phyloP scores from a whole-genome alignment of 2,329 filamentous ascomycete genomes.

The Anthostomella pinea region DNA sequence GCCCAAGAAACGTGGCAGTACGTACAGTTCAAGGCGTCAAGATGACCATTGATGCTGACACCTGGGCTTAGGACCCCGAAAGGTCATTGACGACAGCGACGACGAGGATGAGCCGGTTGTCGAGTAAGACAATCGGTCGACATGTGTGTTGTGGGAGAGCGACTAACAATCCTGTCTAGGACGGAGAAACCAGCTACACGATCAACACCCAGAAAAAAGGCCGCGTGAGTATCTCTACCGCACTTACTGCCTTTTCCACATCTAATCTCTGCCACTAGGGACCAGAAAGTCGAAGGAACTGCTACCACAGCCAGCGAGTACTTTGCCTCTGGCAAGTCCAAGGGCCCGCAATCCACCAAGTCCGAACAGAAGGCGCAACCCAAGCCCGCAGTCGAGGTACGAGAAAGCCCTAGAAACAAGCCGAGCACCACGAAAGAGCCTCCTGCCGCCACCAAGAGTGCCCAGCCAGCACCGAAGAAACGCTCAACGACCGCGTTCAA shows the following conservation, averaged over 20 bases:
- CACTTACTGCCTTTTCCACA: slow-evolving; percentile 2
- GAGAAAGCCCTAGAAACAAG: slow-evolving; percentile 53
- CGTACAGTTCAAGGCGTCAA: slow-evolving; percentile 17
- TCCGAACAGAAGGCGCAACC: slow-evolving; percentile 35
- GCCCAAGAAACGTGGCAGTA: slow-evolving; percentile 47
- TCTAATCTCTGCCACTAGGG: slow-evolving; percentile 27
- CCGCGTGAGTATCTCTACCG: slow-evolving; percentile 39
- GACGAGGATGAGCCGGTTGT: slow-evolving; percentile 61
- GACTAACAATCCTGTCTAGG: slow-evolving; percentile 32
- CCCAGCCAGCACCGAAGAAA: slow-evolving; percentile 39
- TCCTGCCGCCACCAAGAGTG: slow-evolving; percentile 30
- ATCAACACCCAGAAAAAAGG: slow-evolving; percentile 52
- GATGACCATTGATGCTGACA: not conserved
- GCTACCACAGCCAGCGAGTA: slow-evolving; percentile 57
- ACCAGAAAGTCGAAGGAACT: slow-evolving; percentile 45
- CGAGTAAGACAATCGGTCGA: slow-evolving; percentile 39
- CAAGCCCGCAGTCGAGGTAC: slow-evolving; percentile 44
- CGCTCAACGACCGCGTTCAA: slow-evolving; percentile 40
- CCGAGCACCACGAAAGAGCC: slow-evolving; percentile 30
- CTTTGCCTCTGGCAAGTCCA: slow-evolving; percentile 50
- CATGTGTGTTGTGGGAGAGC: not conserved
- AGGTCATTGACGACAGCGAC: slow-evolving; percentile 77
- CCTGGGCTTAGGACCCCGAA: slow-evolving; percentile 50
- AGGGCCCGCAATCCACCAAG: slow-evolving; percentile 41
- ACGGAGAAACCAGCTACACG: slow-evolving; percentile 56